These are phyloP conservation scores for Tricholoma sp. DNA, from an alignment of 768 basidiomycete species.

Conservation along the genomic window DNA sequence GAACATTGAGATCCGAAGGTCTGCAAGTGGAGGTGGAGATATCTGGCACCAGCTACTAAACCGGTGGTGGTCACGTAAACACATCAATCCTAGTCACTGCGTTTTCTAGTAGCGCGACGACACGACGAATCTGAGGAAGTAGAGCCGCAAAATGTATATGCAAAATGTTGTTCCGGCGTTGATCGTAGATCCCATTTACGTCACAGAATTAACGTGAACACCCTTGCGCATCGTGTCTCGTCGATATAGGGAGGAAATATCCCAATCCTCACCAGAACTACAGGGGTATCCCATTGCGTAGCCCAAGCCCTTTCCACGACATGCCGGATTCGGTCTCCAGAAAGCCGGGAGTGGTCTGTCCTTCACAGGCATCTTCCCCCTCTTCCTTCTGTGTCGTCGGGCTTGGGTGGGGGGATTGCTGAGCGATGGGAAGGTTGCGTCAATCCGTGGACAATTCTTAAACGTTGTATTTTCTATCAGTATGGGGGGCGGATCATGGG, in stretches of 20 bases:
- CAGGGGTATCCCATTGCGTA: slow-evolving; percentile 40
- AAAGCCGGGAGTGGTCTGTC: slow-evolving; percentile 31
- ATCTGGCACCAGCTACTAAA: too few relatives aligned
- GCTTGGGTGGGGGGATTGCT: not conserved
- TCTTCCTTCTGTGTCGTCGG: slow-evolving; percentile 6
- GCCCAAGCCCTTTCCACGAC: slow-evolving; percentile 34
- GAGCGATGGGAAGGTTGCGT: not conserved
- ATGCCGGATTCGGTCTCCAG: slow-evolving; percentile 34
- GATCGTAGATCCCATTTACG: not conserved
- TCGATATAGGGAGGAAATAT: slow-evolving; percentile 8
- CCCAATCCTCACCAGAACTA: slow-evolving; percentile 16
- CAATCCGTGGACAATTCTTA: not conserved
- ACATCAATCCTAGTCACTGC: too few relatives aligned
- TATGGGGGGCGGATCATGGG: slow-evolving; percentile 7
- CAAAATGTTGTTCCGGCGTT: not conserved
- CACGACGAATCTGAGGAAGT: too few relatives aligned
- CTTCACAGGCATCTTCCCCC: slow-evolving; percentile 15
- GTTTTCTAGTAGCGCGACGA: too few relatives aligned
- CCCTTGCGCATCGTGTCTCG: slow-evolving; percentile 17
- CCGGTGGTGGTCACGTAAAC: too few relatives aligned
- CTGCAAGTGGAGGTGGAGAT: too few relatives aligned
- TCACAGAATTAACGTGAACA: not conserved
- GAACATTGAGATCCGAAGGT: not conserved
- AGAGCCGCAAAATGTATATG: not conserved
- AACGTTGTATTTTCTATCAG: not conserved